Conservation (phyloP, 2,329 filamentous ascomycete species). For the Clonostachys chloroleuca region DNA sequence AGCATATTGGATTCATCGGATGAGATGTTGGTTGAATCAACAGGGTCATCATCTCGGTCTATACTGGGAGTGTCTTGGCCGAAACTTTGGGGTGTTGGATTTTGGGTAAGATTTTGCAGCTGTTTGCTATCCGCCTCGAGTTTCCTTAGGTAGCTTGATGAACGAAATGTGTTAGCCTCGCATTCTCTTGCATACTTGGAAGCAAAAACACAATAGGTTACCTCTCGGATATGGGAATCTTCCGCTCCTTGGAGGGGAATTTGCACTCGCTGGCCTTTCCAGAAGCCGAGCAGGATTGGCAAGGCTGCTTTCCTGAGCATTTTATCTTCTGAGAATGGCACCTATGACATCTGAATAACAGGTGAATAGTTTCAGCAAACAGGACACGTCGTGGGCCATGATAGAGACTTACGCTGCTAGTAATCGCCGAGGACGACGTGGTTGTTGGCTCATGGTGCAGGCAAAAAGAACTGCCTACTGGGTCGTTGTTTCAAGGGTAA, state of each 20-base stretch:
- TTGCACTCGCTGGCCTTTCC: conserved; percentile 27
- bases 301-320: conserved; percentile 37
- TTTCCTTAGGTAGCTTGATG: conserved; percentile 6
- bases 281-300: conserved; percentile 28
- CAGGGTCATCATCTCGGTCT: not conserved
- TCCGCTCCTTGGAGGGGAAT: conserved; percentile 33
- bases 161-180: not conserved
- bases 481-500: too few species aligned
- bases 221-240: conserved; percentile 23
- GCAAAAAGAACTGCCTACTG: too few species aligned
- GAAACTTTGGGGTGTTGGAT: conserved; percentile 5
- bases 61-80: not conserved
- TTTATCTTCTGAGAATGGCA: conserved; percentile 41
- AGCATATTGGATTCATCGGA: conserved; percentile 18
- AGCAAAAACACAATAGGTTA: not conserved
- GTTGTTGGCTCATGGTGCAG: conserved; percentile 2
- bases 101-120: conserved; percentile 3
- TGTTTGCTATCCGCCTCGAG: conserved; percentile 10
- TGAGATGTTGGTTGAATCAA: conserved; percentile 6
- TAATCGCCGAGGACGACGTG: conserved; percentile 10
- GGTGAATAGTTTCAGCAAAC: not conserved
- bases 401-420: conserved; percentile 13
- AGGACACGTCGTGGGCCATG: not conserved
- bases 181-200: not conserved
- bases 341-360: conserved; percentile 23